Conservation (phyloP, 2,329 filamentous ascomycete species). For the Colletotrichum salicis region DNA sequence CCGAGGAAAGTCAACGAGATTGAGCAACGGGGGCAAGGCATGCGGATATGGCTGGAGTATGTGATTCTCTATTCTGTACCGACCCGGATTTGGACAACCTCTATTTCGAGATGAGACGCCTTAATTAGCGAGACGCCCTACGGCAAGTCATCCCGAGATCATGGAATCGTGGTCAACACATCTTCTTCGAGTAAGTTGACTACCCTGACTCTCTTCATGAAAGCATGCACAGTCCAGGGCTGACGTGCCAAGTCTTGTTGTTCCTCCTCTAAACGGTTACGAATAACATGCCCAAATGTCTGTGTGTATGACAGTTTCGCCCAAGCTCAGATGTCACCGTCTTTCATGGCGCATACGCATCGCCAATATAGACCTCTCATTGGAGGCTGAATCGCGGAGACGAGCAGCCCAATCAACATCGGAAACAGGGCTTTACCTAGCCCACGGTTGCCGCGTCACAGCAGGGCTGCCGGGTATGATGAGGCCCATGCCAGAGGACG, state of each 20-base stretch:
- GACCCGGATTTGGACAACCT: background rate
- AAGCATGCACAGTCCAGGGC: background rate
- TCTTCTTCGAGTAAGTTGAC: background rate
- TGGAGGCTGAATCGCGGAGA: conserved; percentile 15
- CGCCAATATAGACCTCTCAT: background rate
- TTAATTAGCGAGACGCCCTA: background rate
- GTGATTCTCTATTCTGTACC: background rate
- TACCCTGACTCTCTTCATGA: background rate
- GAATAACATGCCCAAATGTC: background rate
- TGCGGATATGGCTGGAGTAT: background rate
- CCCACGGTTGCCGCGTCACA: conserved; percentile 23
- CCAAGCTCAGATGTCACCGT: background rate
- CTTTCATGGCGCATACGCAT: background rate
- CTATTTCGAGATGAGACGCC: background rate
- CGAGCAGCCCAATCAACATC: conserved; percentile 1
- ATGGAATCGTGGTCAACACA: background rate
- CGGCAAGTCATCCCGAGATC: background rate
- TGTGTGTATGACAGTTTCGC: background rate
- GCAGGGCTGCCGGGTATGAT: background rate
- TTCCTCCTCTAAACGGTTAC: background rate
- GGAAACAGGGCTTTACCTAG: conserved; percentile 9
- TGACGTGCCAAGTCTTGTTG: background rate
- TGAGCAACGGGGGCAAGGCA: background rate
- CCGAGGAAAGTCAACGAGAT: background rate
- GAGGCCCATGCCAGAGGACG: background rate